phyloP scores from a whole-genome alignment of 306 rosid genomes.

The Inga laurina region DNA sequence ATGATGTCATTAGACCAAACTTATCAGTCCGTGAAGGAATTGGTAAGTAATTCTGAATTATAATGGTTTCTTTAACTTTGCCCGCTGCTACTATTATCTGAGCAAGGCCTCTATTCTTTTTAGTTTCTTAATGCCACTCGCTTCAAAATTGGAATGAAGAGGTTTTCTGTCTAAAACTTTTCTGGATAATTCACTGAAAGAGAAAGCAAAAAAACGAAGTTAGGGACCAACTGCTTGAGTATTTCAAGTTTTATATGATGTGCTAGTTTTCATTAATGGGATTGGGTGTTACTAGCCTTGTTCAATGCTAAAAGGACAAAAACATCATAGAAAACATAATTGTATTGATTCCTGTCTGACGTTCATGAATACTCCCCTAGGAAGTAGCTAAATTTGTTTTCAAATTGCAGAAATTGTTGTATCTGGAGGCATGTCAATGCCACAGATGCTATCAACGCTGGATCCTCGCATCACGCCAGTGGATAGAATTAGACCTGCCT shows the following conservation, averaged over 20 bases:
- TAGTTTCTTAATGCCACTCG: conserved; percentile 3
- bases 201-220: neutral
- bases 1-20: conserved; percentile 84
- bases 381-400: conserved; percentile 10
- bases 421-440: conserved; percentile 98
- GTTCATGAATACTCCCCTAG: neutral
- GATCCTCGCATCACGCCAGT: conserved; percentile 53
- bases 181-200: neutral
- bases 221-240: neutral
- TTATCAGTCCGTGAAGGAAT: conserved; percentile 93
- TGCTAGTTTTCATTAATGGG: neutral
- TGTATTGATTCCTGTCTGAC: neutral
- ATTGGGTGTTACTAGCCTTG: neutral
- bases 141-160: neutral
- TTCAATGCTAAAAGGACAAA: neutral
- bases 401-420: conserved; percentile 81
- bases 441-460: conserved; percentile 67
- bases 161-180: neutral
- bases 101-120: neutral
- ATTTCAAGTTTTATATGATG: neutral
- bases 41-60: conserved; percentile 54
- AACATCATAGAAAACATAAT: neutral
- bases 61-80: neutral
- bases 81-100: neutral
- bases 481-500: conserved; percentile 49